These are phyloP conservation scores for Albophoma yamanashiensis DNA, from an alignment of 2,329 filamentous ascomycete species.

Conservation along the genomic window DNA sequence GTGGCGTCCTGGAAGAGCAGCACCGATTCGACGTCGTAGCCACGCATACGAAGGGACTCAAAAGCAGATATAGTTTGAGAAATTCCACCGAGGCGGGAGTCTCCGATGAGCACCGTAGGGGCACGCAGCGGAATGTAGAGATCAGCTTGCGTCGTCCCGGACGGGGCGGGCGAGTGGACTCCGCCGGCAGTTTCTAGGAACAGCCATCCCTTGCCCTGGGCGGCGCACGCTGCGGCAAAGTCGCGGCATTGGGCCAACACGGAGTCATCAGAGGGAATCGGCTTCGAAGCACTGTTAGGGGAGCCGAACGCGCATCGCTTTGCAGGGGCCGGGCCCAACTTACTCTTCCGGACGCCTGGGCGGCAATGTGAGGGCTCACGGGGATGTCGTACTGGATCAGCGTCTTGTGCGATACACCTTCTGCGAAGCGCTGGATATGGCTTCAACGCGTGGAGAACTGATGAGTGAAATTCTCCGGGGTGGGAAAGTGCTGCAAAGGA, in stretches of 20 bases:
- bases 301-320: not conserved
- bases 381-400: conserved; percentile 64
- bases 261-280: conserved; percentile 36
- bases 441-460: conserved; percentile 23
- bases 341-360: conserved; percentile 34
- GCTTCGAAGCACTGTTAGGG: conserved; percentile 17
- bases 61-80: conserved; percentile 70
- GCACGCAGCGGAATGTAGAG: conserved; percentile 64
- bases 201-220: conserved; percentile 40
- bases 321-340: conserved; percentile 3
- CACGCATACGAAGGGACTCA: conserved; percentile 66
- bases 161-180: conserved; percentile 68
- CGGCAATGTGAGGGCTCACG: conserved; percentile 70
- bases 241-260: conserved; percentile 31
- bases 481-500: not conserved
- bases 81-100: conserved; percentile 68
- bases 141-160: conserved; percentile 67
- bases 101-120: conserved; percentile 64
- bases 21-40: conserved; percentile 64
- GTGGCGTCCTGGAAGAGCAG: conserved; percentile 55
- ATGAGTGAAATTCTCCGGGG: not conserved
- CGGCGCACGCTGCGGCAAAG: conserved; percentile 31
- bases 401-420: conserved; percentile 36
- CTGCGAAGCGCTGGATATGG: conserved; percentile 51
- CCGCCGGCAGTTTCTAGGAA: conserved; percentile 77